Conservation (phyloP, 306 rosid species). For the Carpinus fangiana region DNA sequence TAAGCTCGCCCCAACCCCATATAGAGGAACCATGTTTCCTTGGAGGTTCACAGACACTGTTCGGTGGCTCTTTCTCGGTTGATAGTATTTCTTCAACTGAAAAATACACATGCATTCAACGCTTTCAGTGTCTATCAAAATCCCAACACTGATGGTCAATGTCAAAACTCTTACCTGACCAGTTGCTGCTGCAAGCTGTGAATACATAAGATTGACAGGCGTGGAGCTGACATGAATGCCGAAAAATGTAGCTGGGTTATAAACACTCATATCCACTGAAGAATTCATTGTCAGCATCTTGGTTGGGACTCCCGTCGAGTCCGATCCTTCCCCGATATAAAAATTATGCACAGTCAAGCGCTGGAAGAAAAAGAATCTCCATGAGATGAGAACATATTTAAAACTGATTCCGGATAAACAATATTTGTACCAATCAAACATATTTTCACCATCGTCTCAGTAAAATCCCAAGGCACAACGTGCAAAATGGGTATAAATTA, state of each 20-base stretch:
- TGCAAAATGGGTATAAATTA: no score
- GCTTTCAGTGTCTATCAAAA: neutral
- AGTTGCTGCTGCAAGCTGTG: constrained; percentile 67
- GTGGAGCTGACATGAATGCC: constrained; percentile 72
- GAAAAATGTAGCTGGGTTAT: constrained; percentile 83
- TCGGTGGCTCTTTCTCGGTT: constrained; percentile 57
- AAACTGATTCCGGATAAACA: neutral
- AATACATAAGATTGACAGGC: constrained; percentile 68
- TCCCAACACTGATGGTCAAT: neutral
- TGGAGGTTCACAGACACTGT: constrained; percentile 49
- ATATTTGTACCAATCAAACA: neutral
- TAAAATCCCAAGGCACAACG: no score
- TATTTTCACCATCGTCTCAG: neutral
- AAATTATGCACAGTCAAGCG: constrained; percentile 74
- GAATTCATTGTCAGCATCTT: constrained; percentile 80
- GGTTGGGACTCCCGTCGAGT: constrained; percentile 81
- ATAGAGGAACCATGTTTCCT: constrained; percentile 76
- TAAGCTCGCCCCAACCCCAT: constrained; percentile 78
- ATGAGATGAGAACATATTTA: neutral
- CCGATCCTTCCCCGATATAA: constrained; percentile 76
- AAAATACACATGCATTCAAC: constrained; percentile 9
- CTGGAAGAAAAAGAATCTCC: constrained; percentile 41
- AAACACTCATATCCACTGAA: constrained; percentile 60
- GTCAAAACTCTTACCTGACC: constrained; percentile 62
- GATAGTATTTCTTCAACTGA: constrained; percentile 77